Conservation (phyloP, 139 green algal genomes). For the Tetratostichococcus sp. region DNA sequence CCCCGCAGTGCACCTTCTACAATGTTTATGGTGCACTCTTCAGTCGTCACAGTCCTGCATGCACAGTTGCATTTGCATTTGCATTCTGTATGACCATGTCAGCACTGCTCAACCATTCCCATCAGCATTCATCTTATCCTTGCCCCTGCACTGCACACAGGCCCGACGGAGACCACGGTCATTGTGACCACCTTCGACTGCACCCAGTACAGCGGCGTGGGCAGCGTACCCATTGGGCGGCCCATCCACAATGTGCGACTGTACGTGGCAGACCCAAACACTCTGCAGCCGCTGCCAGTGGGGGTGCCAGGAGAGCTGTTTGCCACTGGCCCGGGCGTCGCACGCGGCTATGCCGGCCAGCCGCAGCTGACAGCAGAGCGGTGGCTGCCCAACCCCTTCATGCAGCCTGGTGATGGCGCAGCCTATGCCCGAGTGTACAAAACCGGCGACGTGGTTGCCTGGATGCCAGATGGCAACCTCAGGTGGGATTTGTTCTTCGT, state of each 20-base stretch:
- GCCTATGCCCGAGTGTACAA: constrained; percentile 36
- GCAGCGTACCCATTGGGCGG: constrained; percentile 25
- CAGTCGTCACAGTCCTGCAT: too few species aligned
- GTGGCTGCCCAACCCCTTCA: constrained; percentile 44
- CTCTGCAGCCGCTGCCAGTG: constrained; percentile 8
- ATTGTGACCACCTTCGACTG: constrained; percentile 1
- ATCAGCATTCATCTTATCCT: too few species aligned
- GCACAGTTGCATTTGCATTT: too few species aligned
- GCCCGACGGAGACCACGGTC: constrained; percentile 14
- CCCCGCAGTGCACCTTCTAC: not conserved
- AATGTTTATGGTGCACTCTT: constrained; percentile 7
- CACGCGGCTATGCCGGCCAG: constrained; percentile 29
- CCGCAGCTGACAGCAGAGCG: constrained; percentile 35
- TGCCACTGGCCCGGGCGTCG: constrained; percentile 33
- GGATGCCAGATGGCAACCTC: constrained; percentile 21
- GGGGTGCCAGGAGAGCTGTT: constrained; percentile 46
- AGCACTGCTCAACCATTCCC: too few species aligned
- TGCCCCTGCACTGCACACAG: not conserved
- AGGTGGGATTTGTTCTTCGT: not conserved
- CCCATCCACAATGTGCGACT: not conserved
- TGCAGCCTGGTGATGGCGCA: not conserved
- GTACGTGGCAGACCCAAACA: not conserved
- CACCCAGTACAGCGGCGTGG: constrained; percentile 2
- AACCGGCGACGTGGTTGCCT: constrained; percentile 42
- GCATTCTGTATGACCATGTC: too few species aligned